Conservation (phyloP, 1,284 basidiomycete species). For the Amylostereum chailletii region DNA sequence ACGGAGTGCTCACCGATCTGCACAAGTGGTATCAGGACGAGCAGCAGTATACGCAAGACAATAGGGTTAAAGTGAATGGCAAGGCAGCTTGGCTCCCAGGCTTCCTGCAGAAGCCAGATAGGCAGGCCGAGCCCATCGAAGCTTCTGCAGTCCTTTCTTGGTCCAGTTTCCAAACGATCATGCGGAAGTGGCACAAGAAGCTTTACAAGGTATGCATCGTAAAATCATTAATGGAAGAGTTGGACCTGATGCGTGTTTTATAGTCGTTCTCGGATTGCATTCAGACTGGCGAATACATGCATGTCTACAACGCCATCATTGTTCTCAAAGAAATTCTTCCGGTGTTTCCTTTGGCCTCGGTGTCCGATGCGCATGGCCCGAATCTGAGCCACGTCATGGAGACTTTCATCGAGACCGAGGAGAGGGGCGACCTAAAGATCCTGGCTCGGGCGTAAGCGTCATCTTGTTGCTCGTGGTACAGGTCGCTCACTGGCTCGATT, state of each 20-base stretch:
- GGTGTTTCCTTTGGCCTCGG: constrained; percentile 71
- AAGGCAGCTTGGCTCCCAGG: constrained; percentile 59
- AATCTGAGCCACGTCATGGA: constrained; percentile 60
- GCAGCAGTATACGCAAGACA: constrained; percentile 55
- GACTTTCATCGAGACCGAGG: constrained; percentile 63
- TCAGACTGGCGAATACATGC: constrained; percentile 83
- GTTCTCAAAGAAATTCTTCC: constrained; percentile 85
- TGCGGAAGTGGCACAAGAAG: constrained; percentile 80
- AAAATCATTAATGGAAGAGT: neutral
- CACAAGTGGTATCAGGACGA: constrained; percentile 73
- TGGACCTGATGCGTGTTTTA: neutral
- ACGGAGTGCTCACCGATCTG: constrained; percentile 69
- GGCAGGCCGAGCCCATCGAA: constrained; percentile 33
- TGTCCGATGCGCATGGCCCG: constrained; percentile 42
- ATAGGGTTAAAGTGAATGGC: constrained; percentile 55
- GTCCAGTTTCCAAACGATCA: constrained; percentile 61
- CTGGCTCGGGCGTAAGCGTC: constrained; percentile 62
- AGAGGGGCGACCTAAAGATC: constrained; percentile 76
- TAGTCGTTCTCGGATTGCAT: constrained; percentile 60
- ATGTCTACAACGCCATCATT: constrained; percentile 88
- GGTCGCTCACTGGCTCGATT: neutral
- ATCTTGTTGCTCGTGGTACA: constrained; percentile 2
- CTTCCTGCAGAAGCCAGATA: constrained; percentile 40
- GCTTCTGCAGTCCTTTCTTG: constrained; percentile 51
- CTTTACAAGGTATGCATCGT: constrained; percentile 43